Evolutionary conservation across 176 grass and related monocot genomes (phyloP).

Genomic region (Oryza punctata): DNA sequence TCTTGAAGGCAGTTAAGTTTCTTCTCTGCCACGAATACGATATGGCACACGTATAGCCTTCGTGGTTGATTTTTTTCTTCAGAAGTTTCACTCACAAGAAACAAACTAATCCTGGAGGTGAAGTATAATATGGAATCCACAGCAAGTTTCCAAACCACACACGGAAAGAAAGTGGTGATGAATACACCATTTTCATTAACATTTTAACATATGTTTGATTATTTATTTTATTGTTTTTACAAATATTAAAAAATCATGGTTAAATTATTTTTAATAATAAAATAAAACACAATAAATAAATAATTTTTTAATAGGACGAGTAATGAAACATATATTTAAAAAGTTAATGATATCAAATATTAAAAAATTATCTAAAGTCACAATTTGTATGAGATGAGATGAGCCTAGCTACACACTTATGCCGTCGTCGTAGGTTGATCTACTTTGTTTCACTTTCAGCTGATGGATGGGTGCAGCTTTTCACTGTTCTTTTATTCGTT

Average conservation of each 20-base stretch:
- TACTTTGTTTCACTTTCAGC: background rate
- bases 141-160: background rate
- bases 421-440: no score
- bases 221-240: no score
- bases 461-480: background rate
- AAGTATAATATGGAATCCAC: background rate
- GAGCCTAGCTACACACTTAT: background rate
- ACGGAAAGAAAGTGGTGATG: background rate
- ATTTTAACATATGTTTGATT: no score
- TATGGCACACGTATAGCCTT: background rate
- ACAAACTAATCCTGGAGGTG: background rate
- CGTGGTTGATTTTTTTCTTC: background rate
- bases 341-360: no score
- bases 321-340: no score
- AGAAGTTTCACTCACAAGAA: background rate
- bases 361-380: no score
- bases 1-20: background rate
- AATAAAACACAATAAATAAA: no score
- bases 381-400: background rate
- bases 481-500: background rate
- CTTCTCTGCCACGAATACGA: background rate
- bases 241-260: no score
- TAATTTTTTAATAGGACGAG: no score
- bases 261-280: no score
- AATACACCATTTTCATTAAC: background rate